phyloP scores from a whole-genome alignment of 306 rosid species.

The Elaeagnus macrophylla region DNA sequence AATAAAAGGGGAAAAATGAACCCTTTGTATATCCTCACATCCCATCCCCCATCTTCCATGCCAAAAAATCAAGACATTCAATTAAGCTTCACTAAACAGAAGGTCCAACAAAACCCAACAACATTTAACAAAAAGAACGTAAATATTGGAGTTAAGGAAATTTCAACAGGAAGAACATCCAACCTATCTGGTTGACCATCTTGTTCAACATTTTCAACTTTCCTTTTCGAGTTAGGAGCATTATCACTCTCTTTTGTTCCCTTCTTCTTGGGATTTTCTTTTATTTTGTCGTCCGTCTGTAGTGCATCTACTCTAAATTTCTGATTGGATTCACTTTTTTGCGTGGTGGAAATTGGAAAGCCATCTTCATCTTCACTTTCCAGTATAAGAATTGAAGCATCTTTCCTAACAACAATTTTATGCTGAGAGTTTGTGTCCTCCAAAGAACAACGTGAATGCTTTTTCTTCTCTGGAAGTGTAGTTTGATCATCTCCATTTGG shows the following conservation, averaged over 20 bases:
- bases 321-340: conserved; percentile 29
- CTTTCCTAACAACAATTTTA: conserved; percentile 38
- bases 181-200: conserved; percentile 60
- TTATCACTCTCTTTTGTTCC: conserved; percentile 34
- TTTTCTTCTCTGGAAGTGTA: conserved; percentile 37
- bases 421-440: conserved; percentile 30
- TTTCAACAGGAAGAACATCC: background rate
- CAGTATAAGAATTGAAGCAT: conserved; percentile 25
- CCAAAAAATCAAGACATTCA: too few species aligned
- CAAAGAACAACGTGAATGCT: conserved; percentile 30
- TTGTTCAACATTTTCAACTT: conserved; percentile 44
- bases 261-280: conserved; percentile 31
- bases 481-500: conserved; percentile 32
- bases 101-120: too few species aligned
- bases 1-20: background rate
- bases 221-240: conserved; percentile 45
- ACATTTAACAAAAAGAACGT: too few species aligned
- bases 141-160: too few species aligned
- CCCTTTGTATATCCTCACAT: background rate
- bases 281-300: conserved; percentile 16
- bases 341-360: conserved; percentile 54
- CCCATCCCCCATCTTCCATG: too few species aligned
- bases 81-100: too few species aligned
- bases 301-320: conserved; percentile 33
- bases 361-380: conserved; percentile 96